Percentiles rank a stretch among this genome's conserved stretches.
Evolutionary conservation across 2,329 filamentous ascomycete genomes (phyloP).

Genomic region (Microcera coccophila): DNA sequence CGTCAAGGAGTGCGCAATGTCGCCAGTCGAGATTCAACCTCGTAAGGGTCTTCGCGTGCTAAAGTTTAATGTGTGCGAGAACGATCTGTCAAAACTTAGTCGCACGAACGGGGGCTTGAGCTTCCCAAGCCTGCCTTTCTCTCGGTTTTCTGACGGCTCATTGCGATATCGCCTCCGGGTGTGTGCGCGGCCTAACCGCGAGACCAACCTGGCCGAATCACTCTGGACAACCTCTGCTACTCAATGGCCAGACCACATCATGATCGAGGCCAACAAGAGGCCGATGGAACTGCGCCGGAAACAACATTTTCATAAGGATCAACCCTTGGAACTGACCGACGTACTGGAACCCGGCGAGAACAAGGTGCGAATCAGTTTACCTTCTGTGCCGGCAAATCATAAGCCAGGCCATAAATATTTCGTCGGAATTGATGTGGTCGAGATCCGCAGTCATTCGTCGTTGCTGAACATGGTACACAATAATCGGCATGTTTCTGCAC

Average conservation of each 20-base stretch:
- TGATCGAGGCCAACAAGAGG: constrained; percentile 62
- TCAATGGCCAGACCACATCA: constrained; percentile 67
- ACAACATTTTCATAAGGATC: constrained; percentile 68
- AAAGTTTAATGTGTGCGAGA: constrained; percentile 43
- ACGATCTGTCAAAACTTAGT: constrained; percentile 36
- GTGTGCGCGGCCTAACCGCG: constrained; percentile 34
- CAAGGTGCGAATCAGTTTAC: constrained; percentile 50
- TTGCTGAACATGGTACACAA: constrained; percentile 39
- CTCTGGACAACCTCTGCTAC: constrained; percentile 63
- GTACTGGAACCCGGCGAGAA: constrained; percentile 58
- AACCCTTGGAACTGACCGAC: constrained; percentile 71
- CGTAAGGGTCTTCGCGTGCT: constrained; percentile 40
- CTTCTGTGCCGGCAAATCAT: constrained; percentile 25
- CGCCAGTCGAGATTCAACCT: constrained; percentile 40
- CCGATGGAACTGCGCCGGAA: constrained; percentile 61
- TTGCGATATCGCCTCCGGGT: constrained; percentile 67
- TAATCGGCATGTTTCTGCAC: constrained; percentile 38
- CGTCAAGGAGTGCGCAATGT: constrained; percentile 48
- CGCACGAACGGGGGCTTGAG: constrained; percentile 24
- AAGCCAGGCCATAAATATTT: constrained; percentile 40
- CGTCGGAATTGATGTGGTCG: constrained; percentile 67
- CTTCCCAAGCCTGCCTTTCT: constrained; percentile 24
- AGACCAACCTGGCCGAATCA: constrained; percentile 35
- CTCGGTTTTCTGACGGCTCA: constrained; percentile 47
- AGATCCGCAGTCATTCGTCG: constrained; percentile 47